Evolutionary conservation across 768 basidiomycete genomes (phyloP), one percentile per base, ranked within the genome.

Genomic region (Strobilomyces dryophilus): DNA sequence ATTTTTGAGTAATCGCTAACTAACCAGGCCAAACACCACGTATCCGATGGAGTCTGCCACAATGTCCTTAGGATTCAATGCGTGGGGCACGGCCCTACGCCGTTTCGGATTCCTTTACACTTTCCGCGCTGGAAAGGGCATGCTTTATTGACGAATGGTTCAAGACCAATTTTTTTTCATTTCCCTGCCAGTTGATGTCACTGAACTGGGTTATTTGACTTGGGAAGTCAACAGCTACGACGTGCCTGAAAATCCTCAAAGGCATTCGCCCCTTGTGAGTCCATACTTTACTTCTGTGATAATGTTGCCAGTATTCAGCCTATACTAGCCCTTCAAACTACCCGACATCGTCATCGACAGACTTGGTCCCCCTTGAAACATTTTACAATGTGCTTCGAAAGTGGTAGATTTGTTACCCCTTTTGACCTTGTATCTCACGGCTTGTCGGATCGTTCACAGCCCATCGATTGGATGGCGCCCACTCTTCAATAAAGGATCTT

Each of bases 111-210:
- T 63, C 74, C 20, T 58, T 70, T 1, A 70, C 29, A 15, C 60
- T 18, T 46, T 51, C 31, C 29, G 44, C 59, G 2, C 8, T 54
- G 1, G 52, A 59, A n/a, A 58, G 59, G 4, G 64, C 61, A 4
- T 32, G 55, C 12, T 52, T 54, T 1, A 52, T 72, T 17, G 71
- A 74, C 11, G 64, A 67, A n/a, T 76, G 73, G 76, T 72, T 72
- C 18, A 58, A 64, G 0, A 49, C 52, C 10, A 58, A 59, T 32
- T 63, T 69, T 70, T 71, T 24, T 51, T 68, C 1, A 36, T 66
- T 1, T 68, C 66, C 2, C 57, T 52, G 5, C 54, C 57, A 1
- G 66, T 65, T 1, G 55, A 61, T 26, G 55, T 59, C 0, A 52
- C 51, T 0, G 58, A 63, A 14, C 60, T 64, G 3, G 68, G 73